Percentiles rank a stretch among this genome's conserved stretches.
phyloP scores from a whole-genome alignment of 768 basidiomycete genomes.

The Pluteus cervinus region DNA sequence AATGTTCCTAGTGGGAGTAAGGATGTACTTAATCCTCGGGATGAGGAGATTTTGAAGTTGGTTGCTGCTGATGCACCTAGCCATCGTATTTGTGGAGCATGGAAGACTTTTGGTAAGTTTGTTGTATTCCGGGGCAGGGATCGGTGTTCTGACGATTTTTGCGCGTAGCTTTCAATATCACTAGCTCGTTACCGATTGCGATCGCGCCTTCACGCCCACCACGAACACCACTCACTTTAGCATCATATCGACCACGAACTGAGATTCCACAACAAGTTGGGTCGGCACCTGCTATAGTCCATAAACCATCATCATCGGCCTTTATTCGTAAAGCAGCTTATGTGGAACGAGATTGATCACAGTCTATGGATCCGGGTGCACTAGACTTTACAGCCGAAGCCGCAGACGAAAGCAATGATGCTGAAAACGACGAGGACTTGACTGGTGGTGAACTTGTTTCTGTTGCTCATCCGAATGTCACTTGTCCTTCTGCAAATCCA shows the following conservation, averaged over 20 bases:
- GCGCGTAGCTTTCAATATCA: conserved; percentile 7
- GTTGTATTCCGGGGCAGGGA: background rate
- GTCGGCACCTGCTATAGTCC: conserved; percentile 20
- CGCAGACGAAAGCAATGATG: conserved; percentile 44
- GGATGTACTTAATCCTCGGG: conserved; percentile 19
- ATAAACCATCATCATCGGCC: conserved; percentile 33
- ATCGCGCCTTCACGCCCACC: conserved; percentile 36
- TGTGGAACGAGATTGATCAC: conserved; percentile 60
- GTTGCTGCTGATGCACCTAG: conserved; percentile 66
- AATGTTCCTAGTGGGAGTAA: no score
- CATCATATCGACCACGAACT: conserved; percentile 53
- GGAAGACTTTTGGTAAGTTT: conserved; percentile 33
- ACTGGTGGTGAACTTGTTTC: conserved; percentile 10
- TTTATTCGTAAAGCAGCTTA: conserved; percentile 57
- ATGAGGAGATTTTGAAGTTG: conserved; percentile 50
- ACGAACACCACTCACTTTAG: conserved; percentile 38
- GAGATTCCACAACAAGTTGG: conserved; percentile 33
- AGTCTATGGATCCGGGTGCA: conserved; percentile 63
- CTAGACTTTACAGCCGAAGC: conserved; percentile 52
- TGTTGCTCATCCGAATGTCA: no score
- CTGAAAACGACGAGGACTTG: conserved; percentile 17
- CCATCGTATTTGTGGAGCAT: conserved; percentile 65
- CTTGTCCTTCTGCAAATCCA: no score
- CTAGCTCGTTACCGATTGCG: conserved; percentile 55
- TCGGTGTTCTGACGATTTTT: background rate